phyloP scores from a whole-genome alignment of 805 yeast genomes.

The Tanozyma kutaoensis region DNA sequence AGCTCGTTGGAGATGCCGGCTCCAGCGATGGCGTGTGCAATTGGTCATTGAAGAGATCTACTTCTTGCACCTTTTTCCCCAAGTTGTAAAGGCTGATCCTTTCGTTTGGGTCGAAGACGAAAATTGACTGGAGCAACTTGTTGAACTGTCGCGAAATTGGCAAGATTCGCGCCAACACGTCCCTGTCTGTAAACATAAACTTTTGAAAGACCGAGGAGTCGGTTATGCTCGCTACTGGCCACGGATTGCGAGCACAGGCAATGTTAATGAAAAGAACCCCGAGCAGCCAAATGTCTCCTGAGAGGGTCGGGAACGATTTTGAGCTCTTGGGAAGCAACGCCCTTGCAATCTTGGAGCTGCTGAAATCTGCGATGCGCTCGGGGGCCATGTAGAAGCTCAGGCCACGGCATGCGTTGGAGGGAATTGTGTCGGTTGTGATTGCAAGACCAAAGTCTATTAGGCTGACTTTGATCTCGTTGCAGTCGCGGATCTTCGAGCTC shows the following conservation, averaged over 20 bases:
- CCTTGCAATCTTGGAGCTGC: constrained; percentile 14
- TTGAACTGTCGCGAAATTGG: constrained; percentile 61
- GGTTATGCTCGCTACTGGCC: constrained; percentile 63
- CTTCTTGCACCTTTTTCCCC: constrained; percentile 19
- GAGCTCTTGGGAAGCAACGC: constrained; percentile 15
- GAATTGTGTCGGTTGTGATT: constrained; percentile 40
- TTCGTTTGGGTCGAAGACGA: constrained; percentile 34
- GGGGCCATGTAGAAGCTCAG: constrained; percentile 91
- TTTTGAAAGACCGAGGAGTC: constrained; percentile 52
- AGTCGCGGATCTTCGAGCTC: constrained; percentile 13
- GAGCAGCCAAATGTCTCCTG: constrained; percentile 82
- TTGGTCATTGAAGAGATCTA: constrained; percentile 18
- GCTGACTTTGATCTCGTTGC: constrained; percentile 39
- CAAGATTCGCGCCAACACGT: constrained; percentile 48
- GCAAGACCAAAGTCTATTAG: constrained; percentile 90
- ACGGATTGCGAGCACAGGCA: constrained; percentile 77
- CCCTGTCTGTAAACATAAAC: constrained; percentile 32
- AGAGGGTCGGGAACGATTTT: constrained; percentile 46
- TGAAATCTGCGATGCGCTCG: constrained; percentile 47
- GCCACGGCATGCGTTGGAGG: constrained; percentile 71
- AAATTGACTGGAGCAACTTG: constrained; percentile 31
- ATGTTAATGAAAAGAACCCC: constrained; percentile 73
- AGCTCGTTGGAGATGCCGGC: too few relatives aligned
- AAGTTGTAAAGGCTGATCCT: constrained; percentile 28
- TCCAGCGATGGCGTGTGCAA: too few relatives aligned